phyloP scores from a whole-genome alignment of 768 basidiomycete species.

The Termitomyces sp. region DNA sequence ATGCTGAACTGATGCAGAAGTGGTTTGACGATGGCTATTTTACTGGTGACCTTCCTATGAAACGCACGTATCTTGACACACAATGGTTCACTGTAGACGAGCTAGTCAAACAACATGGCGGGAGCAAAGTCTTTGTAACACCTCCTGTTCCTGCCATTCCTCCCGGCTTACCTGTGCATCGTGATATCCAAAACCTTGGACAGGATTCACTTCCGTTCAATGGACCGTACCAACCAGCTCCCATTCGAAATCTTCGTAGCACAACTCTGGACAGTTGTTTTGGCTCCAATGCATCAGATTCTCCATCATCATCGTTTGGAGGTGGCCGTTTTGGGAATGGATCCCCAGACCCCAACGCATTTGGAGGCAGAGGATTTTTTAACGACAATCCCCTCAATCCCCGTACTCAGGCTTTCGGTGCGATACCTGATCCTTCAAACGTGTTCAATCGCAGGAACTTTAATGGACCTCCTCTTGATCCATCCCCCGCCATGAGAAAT shows the following conservation, averaged over 20 bases:
- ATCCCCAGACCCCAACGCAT: slow-evolving; percentile 64
- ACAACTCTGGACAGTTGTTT: slow-evolving; percentile 67
- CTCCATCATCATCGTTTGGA: slow-evolving; percentile 70
- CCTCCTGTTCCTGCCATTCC: slow-evolving; percentile 40
- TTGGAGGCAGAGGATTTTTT: slow-evolving; percentile 43
- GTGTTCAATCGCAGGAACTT: slow-evolving; percentile 33
- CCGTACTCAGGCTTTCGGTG: slow-evolving; percentile 22
- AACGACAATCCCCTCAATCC: slow-evolving; percentile 31
- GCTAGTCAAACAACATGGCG: slow-evolving; percentile 45
- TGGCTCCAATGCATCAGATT: slow-evolving; percentile 58
- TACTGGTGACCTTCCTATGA: slow-evolving; percentile 75
- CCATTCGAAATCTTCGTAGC: slow-evolving; percentile 52
- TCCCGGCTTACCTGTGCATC: slow-evolving; percentile 45
- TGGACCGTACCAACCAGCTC: slow-evolving; percentile 64
- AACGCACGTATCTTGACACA: slow-evolving; percentile 63
- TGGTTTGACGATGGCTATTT: slow-evolving; percentile 95
- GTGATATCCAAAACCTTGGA: slow-evolving; percentile 40
- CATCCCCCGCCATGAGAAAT: slow-evolving; percentile 23
- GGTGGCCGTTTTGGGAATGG: slow-evolving; percentile 56
- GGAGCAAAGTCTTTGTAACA: slow-evolving; percentile 61
- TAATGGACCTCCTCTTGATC: slow-evolving; percentile 36
- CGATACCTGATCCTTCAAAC: slow-evolving; percentile 20
- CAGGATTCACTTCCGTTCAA: slow-evolving; percentile 38
- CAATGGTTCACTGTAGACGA: slow-evolving; percentile 66
- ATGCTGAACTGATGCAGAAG: slow-evolving; percentile 86